phyloP scores from a whole-genome alignment of 306 rosid species.

The Corylus avellana region DNA sequence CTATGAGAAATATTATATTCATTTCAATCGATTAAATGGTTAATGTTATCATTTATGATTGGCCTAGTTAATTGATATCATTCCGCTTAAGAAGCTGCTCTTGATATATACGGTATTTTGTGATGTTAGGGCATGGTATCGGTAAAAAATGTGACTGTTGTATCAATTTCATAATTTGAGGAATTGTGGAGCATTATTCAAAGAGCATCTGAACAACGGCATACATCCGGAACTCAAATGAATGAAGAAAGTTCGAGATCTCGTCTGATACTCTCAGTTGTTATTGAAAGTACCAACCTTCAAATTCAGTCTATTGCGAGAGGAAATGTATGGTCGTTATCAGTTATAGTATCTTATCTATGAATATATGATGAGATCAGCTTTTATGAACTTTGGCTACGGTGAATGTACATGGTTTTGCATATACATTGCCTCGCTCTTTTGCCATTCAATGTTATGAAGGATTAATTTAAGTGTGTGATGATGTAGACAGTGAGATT shows the following conservation, averaged over 20 bases:
- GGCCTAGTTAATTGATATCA: not conserved
- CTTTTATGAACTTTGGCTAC: not conserved
- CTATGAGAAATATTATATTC: not conserved
- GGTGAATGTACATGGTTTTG: not conserved
- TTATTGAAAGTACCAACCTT: conserved; percentile 86
- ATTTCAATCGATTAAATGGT: not conserved
- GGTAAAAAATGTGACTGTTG: conserved; percentile 67
- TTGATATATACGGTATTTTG: too few species aligned
- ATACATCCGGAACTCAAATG: conserved; percentile 85
- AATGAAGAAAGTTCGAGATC: conserved; percentile 96
- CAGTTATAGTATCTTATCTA: not conserved
- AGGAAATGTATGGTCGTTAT: conserved; percentile 70
- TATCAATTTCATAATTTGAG: conserved; percentile 67
- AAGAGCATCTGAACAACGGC: conserved; percentile 69
- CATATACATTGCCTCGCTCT: not conserved
- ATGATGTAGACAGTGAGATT: not conserved
- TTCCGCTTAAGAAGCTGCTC: not conserved
- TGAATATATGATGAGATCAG: not conserved
- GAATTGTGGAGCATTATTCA: conserved; percentile 72
- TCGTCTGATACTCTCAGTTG: conserved; percentile 77
- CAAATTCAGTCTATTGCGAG: conserved; percentile 87
- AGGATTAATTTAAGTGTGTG: conserved; percentile 2
- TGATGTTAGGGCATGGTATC: conserved; percentile 89
- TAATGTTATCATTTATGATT: not conserved
- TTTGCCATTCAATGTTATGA: not conserved